Percentiles rank a stretch among this genome's conserved stretches.
phyloP scores from a whole-genome alignment of 2,329 filamentous ascomycete genomes.

The Aspergillus transmontanensis region DNA sequence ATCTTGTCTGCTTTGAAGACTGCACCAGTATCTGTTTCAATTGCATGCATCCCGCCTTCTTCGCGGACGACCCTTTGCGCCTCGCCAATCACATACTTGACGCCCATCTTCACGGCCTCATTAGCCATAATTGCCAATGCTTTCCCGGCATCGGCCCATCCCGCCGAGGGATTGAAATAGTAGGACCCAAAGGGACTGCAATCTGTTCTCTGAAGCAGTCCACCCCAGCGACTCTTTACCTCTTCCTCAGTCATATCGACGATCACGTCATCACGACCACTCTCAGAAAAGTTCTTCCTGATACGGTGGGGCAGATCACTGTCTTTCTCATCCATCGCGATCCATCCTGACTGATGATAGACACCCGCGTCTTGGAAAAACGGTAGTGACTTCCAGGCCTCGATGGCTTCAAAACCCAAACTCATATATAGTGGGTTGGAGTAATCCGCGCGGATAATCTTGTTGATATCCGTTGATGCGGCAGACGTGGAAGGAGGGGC shows the following conservation, averaged over 20 bases:
- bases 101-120: constrained; percentile 48
- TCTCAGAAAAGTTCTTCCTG: constrained; percentile 54
- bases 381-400: constrained; percentile 61
- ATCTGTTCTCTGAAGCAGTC: constrained; percentile 41
- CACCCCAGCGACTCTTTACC: constrained; percentile 44
- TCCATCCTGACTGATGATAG: constrained; percentile 65
- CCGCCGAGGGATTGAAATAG: constrained; percentile 55
- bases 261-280: constrained; percentile 45
- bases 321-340: constrained; percentile 55
- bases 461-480: constrained; percentile 74
- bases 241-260: constrained; percentile 49
- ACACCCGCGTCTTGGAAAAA: constrained; percentile 53
- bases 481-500: constrained; percentile 54
- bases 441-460: constrained; percentile 71
- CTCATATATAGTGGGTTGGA: constrained; percentile 64
- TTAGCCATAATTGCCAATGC: constrained; percentile 50
- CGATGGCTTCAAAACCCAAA: constrained; percentile 67
- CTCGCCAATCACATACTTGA: constrained; percentile 49
- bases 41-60: constrained; percentile 45
- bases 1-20: constrained; percentile 55
- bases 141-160: constrained; percentile 55
- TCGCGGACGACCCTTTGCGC: constrained; percentile 48
- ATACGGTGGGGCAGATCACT: constrained; percentile 55
- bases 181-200: constrained; percentile 42
- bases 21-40: constrained; percentile 51